Evolutionary conservation across 805 yeast species (phyloP), one percentile per base, ranked within the genome.

Genomic region (Saturnispora hagleri): DNA sequence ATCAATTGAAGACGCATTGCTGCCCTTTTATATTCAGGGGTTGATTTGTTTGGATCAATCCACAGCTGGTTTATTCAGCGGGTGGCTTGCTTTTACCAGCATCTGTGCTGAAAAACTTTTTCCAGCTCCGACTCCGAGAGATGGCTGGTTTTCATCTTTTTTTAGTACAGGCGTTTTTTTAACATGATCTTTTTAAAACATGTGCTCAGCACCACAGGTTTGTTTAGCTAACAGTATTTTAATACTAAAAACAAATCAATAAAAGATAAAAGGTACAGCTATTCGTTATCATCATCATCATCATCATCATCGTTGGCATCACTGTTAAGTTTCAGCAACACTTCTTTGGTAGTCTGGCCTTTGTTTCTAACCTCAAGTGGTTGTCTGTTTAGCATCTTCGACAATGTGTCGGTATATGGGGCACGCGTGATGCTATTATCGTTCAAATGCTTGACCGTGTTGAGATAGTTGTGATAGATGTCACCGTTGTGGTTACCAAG

Each of bases 401-500:
- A 61, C 12, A 75, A 61, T 8, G 52, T 57, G 17, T 62, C 71
- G 33, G 77, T 70, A 63, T 83, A 82, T n/a, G 81, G 78, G 13
- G 91, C 85, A 60, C 82, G 80, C 55, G 78, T 71, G 13, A 66
- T 65, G 8, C 68, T 63, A 17, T 82, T 79, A 52, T 81, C 80
- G 61, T 78, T 79, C 46, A 62, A 60, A 8, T 53, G 53, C 59
- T 75, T 74, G 53, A 83, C 84, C 51, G 73, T 71, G 26, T 62
- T 69, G 63, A 83, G 84, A 70, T 89, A 89, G 66, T 86, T 81
- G 62, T 82, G 81, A 70, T 89, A 89, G 52, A 87, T 82, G 65
- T 89, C 83, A 53, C 97, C 97, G 60, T 86, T 81, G 68, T 76
- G 83, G 52, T 73, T 75, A 46, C 97, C 97, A 53, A 89, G 76